A percentile compares a stretch with the other conserved stretches of the same genome.
phyloP scores from a whole-genome alignment of 345 rosid genomes.

The Aurinia saxatilis region DNA sequence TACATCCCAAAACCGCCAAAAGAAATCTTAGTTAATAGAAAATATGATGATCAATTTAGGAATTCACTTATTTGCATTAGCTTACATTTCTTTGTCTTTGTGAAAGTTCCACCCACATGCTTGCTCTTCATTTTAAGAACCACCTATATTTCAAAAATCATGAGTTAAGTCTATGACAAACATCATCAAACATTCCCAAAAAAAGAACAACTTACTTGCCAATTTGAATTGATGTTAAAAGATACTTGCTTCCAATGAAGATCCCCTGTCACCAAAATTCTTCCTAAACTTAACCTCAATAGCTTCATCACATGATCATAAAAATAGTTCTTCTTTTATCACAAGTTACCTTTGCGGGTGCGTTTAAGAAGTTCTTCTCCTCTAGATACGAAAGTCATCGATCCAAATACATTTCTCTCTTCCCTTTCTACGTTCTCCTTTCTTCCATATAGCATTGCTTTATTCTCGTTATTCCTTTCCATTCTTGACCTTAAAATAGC shows the following conservation, averaged over 20 bases:
- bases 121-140: constrained; percentile 84
- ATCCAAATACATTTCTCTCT: constrained; percentile 40
- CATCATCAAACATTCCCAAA: not conserved
- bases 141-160: constrained; percentile 38
- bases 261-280: constrained; percentile 49
- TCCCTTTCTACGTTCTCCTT: constrained; percentile 49
- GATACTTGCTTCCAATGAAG: constrained; percentile 93
- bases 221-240: constrained; percentile 62
- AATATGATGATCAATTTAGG: not conserved
- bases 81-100: constrained; percentile 83
- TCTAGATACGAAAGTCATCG: constrained; percentile 54
- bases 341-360: constrained; percentile 79
- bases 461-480: constrained; percentile 47
- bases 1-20: constrained; percentile 18
- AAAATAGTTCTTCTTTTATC: not conserved
- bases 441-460: constrained; percentile 29
- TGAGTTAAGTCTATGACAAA: not conserved
- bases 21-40: not conserved
- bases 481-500: constrained; percentile 65
- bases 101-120: constrained; percentile 84
- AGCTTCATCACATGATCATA: not conserved
- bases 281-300: not conserved
- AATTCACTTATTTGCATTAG: not conserved
- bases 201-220: constrained; percentile 46
- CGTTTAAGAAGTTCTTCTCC: constrained; percentile 95